Evolutionary conservation across 441 rosid species (phyloP), one percentile per base, ranked within the genome.

Genomic region (Populus hybrid): DNA sequence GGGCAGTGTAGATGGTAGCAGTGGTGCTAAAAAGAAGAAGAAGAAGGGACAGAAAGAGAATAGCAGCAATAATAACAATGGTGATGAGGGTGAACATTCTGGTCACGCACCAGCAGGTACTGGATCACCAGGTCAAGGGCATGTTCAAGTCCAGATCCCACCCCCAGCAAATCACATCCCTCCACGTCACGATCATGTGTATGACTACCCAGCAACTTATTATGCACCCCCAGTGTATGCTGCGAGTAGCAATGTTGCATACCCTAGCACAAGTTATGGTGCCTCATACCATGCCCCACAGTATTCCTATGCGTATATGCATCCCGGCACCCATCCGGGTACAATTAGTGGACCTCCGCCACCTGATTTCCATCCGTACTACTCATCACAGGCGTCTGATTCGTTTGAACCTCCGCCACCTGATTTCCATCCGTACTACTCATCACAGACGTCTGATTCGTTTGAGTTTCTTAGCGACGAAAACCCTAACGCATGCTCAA

Each of bases 401-500:
- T 31, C 33, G 6, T 31, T 31, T 0, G 36, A 33, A 74, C 81
- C 81, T 53, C 84, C 83, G 7, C 83, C 87, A 36, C 73, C 84
- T 1, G 88, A 87, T 38, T 59, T 20, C 7, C 83, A 88, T 42
- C 45, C 88, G 1, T 83, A 88, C 74, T 50, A 33, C 36, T 33
- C 89, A 21, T 81, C 90, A 5, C 90, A 74, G 63, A 88, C 90
- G 75, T 79, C 87, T 0, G 84, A 87, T 11, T 86, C 98, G 21
- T 94, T 94, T 16, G 97, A 93, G 80, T 76, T 91, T 36, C 88
- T 94, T 28, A 94, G 95, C 67, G 99, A 94, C 18, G 97, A 94
- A 76, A 94, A 94, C 80, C 98, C 97, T 0, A 94, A 94, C 77
- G 95, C 97, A 53, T 94, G 99, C 87, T 84, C 86, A 31, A 59